phyloP scores from a whole-genome alignment of 2,329 filamentous ascomycete species.

The Pseudocercospora ulei region DNA sequence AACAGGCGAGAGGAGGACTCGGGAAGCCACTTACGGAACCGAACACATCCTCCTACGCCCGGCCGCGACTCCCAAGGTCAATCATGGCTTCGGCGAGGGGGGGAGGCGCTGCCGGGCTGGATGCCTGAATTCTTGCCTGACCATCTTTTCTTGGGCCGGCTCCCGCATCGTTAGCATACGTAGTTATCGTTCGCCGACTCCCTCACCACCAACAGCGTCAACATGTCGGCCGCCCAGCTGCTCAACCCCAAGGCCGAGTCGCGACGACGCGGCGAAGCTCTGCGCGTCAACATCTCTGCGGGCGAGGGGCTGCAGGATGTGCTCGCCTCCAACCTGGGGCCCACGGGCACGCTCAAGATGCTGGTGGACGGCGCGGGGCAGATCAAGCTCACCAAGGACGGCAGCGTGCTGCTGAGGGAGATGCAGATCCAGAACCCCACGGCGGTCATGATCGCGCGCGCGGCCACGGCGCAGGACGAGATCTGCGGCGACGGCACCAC shows the following conservation, averaged over 20 bases:
- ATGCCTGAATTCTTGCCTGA: too few species aligned
- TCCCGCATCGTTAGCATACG: too few species aligned
- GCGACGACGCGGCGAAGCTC: slow-evolving; percentile 90
- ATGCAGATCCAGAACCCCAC: slow-evolving; percentile 98
- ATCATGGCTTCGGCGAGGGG: too few species aligned
- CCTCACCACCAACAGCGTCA: slow-evolving; percentile 5
- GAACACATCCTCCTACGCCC: too few species aligned
- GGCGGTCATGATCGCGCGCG: slow-evolving; percentile 68
- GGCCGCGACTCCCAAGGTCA: too few species aligned
- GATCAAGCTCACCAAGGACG: slow-evolving; percentile 99
- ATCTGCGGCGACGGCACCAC: slow-evolving; percentile 98
- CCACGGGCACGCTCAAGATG: slow-evolving; percentile 94
- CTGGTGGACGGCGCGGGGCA: slow-evolving; percentile 54
- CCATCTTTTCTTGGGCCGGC: too few species aligned
- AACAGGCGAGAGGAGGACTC: too few species aligned
- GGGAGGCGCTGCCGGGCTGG: too few species aligned
- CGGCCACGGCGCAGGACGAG: slow-evolving; percentile 94
- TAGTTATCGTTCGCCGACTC: too few species aligned
- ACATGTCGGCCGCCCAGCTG: slow-evolving; percentile 93
- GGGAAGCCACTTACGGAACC: too few species aligned
- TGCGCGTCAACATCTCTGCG: slow-evolving; percentile 92
- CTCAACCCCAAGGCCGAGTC: slow-evolving; percentile 99
- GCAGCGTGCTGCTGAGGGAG: slow-evolving; percentile 68
- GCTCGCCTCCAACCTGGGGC: slow-evolving; percentile 89
- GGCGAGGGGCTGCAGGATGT: slow-evolving; percentile 72